phyloP scores from a whole-genome alignment of 768 basidiomycete genomes.

The Leccinum disarticulatum region DNA sequence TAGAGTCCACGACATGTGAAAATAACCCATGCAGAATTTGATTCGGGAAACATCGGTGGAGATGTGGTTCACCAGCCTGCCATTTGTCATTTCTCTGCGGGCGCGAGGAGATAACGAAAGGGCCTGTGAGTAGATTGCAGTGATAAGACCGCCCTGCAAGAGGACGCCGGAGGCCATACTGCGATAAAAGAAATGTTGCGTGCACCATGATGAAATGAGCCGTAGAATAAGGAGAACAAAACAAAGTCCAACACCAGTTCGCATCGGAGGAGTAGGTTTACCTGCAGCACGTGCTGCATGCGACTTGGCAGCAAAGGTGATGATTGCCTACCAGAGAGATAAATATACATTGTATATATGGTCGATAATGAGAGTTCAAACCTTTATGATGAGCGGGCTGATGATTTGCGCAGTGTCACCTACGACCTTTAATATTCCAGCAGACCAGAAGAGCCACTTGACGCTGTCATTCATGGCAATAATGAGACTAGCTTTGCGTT shows the following conservation, averaged over 20 bases:
- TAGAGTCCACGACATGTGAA: slow-evolving; percentile 51
- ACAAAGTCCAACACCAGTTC: slow-evolving; percentile 71
- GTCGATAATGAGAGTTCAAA: slow-evolving; percentile 23
- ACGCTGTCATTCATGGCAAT: slow-evolving; percentile 77
- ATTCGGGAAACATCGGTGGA: slow-evolving; percentile 90
- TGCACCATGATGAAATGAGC: slow-evolving; percentile 60
- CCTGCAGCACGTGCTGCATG: slow-evolving; percentile 48
- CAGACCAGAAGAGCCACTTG: slow-evolving; percentile 77
- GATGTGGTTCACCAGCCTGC: slow-evolving; percentile 35
- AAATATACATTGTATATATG: neutral
- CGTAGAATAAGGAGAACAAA: slow-evolving; percentile 71
- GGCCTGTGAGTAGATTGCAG: slow-evolving; percentile 79
- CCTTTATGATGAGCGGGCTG: slow-evolving; percentile 78
- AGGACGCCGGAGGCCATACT: slow-evolving; percentile 64
- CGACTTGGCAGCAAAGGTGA: slow-evolving; percentile 65
- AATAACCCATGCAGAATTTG: slow-evolving; percentile 81
- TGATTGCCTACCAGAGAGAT: slow-evolving; percentile 50
- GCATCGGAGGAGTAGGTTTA: slow-evolving; percentile 40
- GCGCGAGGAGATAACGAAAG: slow-evolving; percentile 76
- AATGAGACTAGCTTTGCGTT: slow-evolving; percentile 58
- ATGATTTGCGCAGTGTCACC: slow-evolving; percentile 72
- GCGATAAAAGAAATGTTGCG: slow-evolving; percentile 36
- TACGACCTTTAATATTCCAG: slow-evolving; percentile 55
- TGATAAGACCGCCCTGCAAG: slow-evolving; percentile 80
- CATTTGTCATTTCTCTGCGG: slow-evolving; percentile 78